phyloP scores from a whole-genome alignment of 805 yeast species.

The Myxozyma neotropica region DNA sequence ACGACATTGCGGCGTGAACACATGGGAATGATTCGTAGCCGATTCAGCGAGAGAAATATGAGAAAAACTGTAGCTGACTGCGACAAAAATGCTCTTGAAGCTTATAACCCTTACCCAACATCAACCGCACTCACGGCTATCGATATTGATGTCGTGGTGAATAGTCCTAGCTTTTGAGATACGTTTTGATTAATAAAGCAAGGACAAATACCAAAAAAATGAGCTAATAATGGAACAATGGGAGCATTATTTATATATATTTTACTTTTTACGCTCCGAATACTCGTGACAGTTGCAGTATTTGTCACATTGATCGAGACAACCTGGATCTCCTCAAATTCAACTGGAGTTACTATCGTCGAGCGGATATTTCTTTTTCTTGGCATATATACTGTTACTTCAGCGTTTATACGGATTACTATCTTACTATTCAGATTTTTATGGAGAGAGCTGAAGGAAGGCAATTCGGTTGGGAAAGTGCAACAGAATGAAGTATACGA shows the following conservation, averaged over 20 bases:
- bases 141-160: too few species aligned
- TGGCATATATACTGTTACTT: conserved; percentile 12
- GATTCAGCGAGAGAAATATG: too few species aligned
- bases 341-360: not conserved
- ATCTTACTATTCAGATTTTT: not conserved
- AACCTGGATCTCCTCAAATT: not conserved
- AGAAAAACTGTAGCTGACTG: too few species aligned
- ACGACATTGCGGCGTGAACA: too few species aligned
- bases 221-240: not conserved
- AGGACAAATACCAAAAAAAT: too few species aligned
- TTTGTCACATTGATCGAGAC: conserved; percentile 7
- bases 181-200: too few species aligned
- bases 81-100: too few species aligned
- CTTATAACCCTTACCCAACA: too few species aligned
- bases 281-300: not conserved
- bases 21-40: too few species aligned
- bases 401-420: not conserved
- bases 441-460: not conserved
- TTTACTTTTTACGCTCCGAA: not conserved
- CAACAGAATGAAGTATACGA: conserved; percentile 15
- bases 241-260: not conserved
- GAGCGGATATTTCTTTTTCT: conserved; percentile 22
- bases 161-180: too few species aligned
- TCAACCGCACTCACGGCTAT: too few species aligned
- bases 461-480: not conserved